Conservation (phyloP, 306 rosid genomes). For the Medicago truncatula region DNA sequence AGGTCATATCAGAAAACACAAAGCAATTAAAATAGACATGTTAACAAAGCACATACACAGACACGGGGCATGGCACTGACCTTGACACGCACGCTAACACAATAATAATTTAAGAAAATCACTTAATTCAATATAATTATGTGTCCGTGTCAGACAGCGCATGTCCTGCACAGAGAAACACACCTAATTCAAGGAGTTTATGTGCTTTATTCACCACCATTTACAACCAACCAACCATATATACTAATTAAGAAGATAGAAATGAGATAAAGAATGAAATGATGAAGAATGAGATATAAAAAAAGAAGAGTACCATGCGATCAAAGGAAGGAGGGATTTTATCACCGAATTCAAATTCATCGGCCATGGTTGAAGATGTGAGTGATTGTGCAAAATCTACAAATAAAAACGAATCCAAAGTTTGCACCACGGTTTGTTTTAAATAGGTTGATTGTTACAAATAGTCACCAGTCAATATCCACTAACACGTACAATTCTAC, state of each 20-base stretch:
- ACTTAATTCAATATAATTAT: too few relatives aligned
- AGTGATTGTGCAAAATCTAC: background rate
- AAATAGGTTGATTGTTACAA: background rate
- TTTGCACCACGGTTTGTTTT: background rate
- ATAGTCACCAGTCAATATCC: background rate
- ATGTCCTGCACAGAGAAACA: too few relatives aligned
- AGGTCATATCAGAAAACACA: constrained; percentile 26
- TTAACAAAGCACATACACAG: too few relatives aligned
- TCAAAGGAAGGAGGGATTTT: constrained; percentile 62
- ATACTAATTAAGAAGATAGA: background rate
- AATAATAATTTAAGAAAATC: too few relatives aligned
- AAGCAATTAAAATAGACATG: constrained; percentile 5
- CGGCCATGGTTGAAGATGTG: constrained; percentile 50
- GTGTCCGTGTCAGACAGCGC: too few relatives aligned
- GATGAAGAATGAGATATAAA: constrained; percentile 9
- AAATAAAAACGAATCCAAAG: background rate
- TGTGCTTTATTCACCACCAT: background rate
- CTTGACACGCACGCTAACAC: too few relatives aligned
- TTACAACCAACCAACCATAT: constrained; percentile 2
- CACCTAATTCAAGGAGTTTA: too few relatives aligned
- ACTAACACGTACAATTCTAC: background rate
- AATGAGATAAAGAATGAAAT: too few relatives aligned
- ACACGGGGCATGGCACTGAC: too few relatives aligned
- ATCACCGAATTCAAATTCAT: constrained; percentile 6
- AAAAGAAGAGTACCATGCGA: constrained; percentile 44